A percentile compares a stretch with the other conserved stretches of the same genome.
Evolutionary conservation across 2,329 filamentous ascomycete species (phyloP).

Genomic region (Aspergillus terreus): DNA sequence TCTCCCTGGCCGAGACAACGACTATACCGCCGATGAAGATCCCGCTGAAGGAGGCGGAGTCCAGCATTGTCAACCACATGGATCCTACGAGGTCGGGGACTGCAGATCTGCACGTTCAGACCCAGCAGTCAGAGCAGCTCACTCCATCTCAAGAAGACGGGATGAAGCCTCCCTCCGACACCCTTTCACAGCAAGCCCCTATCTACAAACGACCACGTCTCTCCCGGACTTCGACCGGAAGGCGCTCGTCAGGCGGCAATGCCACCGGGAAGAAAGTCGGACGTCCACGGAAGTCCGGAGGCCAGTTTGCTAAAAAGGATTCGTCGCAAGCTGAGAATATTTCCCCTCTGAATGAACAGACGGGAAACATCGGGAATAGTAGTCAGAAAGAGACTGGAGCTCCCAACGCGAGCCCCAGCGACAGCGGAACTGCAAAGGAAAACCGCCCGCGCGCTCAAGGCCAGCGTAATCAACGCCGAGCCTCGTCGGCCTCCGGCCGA

Average conservation of each 20-base stretch:
- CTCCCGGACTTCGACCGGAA: conserved; percentile 9
- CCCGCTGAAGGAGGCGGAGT: conserved; percentile 20
- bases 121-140: conserved; percentile 1
- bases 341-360: conserved; percentile 15
- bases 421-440: conserved; percentile 3
- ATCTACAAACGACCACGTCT: conserved; percentile 30
- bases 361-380: conserved; percentile 13
- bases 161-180: background rate
- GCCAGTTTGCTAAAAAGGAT: conserved; percentile 12
- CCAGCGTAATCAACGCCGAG: conserved; percentile 17
- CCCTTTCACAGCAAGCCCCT: conserved; percentile 17
- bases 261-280: conserved; percentile 18
- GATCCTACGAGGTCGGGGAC: conserved; percentile 8
- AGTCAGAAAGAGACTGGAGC: conserved; percentile 9
- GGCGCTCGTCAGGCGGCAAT: conserved; percentile 2
- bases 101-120: conserved; percentile 15
- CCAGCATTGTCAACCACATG: conserved; percentile 1
- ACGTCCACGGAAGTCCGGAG: conserved; percentile 28
- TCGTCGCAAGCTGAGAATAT: conserved; percentile 11
- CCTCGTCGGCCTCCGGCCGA: conserved; percentile 3
- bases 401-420: conserved; percentile 11
- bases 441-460: conserved; percentile 7
- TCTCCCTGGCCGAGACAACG: conserved; percentile 18
- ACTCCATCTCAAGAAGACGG: background rate
- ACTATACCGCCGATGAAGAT: conserved; percentile 20